Evolutionary conservation across 495 filamentous ascomycete species (phyloP).

Genomic region (Trichocladium antarcticum): DNA sequence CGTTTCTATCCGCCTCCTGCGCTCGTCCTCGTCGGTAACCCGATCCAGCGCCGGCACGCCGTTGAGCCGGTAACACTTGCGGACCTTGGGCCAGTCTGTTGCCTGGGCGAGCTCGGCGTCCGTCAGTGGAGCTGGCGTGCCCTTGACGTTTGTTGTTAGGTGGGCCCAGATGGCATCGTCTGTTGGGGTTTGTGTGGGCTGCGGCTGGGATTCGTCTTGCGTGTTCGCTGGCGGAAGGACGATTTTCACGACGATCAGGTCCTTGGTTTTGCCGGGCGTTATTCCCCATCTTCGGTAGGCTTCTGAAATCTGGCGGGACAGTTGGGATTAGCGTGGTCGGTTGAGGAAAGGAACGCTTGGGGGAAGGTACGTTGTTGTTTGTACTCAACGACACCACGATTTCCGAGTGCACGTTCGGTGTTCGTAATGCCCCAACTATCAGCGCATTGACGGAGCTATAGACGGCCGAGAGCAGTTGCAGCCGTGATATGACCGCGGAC

Average conservation of each 20-base stretch:
- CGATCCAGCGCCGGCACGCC: constrained; percentile 34
- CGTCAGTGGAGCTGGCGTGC: constrained; percentile 48
- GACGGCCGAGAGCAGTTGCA: constrained; percentile 63
- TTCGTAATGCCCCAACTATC: constrained; percentile 49
- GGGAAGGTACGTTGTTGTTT: constrained; percentile 64
- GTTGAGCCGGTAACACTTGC: constrained; percentile 75
- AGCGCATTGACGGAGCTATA: constrained; percentile 66
- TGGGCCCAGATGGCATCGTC: constrained; percentile 51
- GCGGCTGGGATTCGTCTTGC: neutral
- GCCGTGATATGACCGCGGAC: constrained; percentile 51
- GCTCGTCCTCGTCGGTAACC: constrained; percentile 23
- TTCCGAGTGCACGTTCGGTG: constrained; percentile 86
- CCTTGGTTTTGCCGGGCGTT: constrained; percentile 47
- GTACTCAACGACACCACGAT: constrained; percentile 73
- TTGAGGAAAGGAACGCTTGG: no score
- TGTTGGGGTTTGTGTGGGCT: constrained; percentile 25
- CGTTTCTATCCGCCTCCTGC: constrained; percentile 47
- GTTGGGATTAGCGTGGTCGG: constrained; percentile 7
- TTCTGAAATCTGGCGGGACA: constrained; percentile 65
- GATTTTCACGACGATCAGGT: constrained; percentile 70
- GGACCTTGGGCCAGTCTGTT: constrained; percentile 57
- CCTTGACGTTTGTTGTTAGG: constrained; percentile 51
- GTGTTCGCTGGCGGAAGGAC: neutral
- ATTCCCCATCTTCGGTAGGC: constrained; percentile 84
- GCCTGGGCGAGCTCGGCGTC: constrained; percentile 47